These are phyloP conservation scores for Bothriochloa decipiens DNA, from an alignment of 176 grass and related monocot species.

Conservation along the genomic window DNA sequence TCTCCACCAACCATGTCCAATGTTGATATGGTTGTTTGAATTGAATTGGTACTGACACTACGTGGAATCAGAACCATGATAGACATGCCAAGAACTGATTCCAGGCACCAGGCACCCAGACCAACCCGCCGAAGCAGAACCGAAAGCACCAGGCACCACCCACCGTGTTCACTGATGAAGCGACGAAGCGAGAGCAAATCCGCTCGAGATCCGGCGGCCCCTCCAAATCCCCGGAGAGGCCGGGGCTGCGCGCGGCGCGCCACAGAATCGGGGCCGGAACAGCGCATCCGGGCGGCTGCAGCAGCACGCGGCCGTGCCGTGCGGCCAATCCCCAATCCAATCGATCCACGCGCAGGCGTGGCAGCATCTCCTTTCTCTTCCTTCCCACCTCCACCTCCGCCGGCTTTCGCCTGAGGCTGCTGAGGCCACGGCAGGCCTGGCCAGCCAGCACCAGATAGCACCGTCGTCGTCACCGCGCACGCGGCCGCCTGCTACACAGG, in stretches of 20 bases:
- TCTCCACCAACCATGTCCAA: too few relatives aligned
- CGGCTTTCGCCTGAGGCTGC: background rate
- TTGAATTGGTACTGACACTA: background rate
- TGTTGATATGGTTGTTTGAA: background rate
- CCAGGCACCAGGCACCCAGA: too few relatives aligned
- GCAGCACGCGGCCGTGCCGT: slow-evolving; percentile 43
- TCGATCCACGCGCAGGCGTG: too few relatives aligned
- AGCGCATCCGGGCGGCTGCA: slow-evolving; percentile 47
- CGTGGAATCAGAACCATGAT: background rate
- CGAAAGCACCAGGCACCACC: background rate
- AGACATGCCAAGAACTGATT: background rate
- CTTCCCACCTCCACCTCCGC: background rate
- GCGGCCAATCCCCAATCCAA: background rate
- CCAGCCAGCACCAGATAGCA: background rate
- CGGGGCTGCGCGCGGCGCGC: background rate
- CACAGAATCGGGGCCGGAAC: slow-evolving; percentile 35
- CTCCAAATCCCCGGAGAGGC: background rate
- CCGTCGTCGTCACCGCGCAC: background rate
- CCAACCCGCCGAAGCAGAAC: too few relatives aligned
- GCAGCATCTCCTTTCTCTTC: background rate
- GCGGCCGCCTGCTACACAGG: slow-evolving; percentile 53
- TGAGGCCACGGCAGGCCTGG: background rate
- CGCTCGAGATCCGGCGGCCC: background rate
- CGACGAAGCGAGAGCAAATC: background rate
- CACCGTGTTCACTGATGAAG: too few relatives aligned